A percentile compares a stretch with the other conserved stretches of the same genome.
Evolutionary conservation across 2,329 filamentous ascomycete species (phyloP).

Genomic region (Epichloe typhina): DNA sequence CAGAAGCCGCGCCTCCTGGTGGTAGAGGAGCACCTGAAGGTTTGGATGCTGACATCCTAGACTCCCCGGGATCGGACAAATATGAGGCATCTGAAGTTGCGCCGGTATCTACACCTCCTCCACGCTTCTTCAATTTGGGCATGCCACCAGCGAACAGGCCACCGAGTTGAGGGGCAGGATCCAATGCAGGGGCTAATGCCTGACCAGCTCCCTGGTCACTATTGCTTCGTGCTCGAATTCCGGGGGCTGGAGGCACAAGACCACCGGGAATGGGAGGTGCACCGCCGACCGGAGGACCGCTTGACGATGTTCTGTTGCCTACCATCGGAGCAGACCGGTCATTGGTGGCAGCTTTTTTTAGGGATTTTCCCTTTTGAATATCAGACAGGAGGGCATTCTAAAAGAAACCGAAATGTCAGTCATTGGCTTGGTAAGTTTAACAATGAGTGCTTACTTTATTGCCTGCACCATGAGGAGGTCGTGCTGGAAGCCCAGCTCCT

Average conservation of each 20-base stretch:
- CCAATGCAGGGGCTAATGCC: constrained; percentile 27
- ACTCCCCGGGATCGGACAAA: constrained; percentile 57
- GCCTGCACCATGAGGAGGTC: constrained; percentile 39
- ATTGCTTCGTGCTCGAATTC: constrained; percentile 65
- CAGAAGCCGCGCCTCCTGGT: constrained; percentile 45
- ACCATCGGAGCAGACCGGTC: constrained; percentile 77
- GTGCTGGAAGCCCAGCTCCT: constrained; percentile 31
- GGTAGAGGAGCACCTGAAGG: constrained; percentile 45
- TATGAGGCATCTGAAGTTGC: constrained; percentile 51
- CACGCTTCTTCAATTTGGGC: constrained; percentile 82
- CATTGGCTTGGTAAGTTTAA: background rate
- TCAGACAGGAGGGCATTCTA: constrained; percentile 80
- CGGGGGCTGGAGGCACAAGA: constrained; percentile 58
- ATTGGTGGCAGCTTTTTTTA: constrained; percentile 84
- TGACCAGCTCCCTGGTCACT: constrained; percentile 54
- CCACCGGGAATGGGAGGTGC: constrained; percentile 65
- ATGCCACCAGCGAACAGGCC: constrained; percentile 90
- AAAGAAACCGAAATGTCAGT: constrained; percentile 6
- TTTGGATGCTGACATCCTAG: constrained; percentile 21
- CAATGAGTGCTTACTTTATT: constrained; percentile 45
- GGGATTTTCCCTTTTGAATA: constrained; percentile 64
- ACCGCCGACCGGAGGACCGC: constrained; percentile 51
- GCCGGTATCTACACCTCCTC: constrained; percentile 65
- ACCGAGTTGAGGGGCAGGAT: constrained; percentile 60
- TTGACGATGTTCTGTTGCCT: constrained; percentile 19